Evolutionary conservation across 1,284 basidiomycete species (phyloP).

Genomic region (Naganishia sp.): DNA sequence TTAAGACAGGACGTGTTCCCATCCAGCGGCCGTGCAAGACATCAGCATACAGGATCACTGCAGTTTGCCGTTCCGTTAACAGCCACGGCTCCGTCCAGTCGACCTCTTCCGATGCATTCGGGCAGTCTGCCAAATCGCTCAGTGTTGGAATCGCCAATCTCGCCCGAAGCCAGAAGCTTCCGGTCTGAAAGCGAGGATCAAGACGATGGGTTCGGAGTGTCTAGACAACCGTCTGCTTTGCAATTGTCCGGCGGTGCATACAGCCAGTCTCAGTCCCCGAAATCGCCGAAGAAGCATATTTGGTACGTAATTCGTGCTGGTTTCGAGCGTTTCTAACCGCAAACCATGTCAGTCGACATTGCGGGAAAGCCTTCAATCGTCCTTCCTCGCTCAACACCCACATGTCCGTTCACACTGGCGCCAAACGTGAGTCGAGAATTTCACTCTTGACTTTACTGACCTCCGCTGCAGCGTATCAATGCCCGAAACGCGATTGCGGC

Average conservation of each 20-base stretch:
- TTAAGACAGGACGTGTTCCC: not conserved
- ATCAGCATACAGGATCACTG: conserved; percentile 18
- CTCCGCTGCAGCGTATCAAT: conserved; percentile 58
- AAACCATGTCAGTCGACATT: conserved; percentile 53
- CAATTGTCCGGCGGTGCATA: not conserved
- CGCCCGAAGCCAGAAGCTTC: conserved; percentile 4
- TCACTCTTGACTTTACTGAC: conserved; percentile 4
- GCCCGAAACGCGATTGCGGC: conserved; percentile 58
- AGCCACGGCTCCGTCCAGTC: not conserved
- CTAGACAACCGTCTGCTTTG: not conserved
- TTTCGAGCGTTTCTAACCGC: too few species aligned
- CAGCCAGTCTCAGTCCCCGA: conserved; percentile 3
- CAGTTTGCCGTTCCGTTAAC: not conserved
- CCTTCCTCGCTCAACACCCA: conserved; percentile 67
- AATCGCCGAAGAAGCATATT: conserved; percentile 25
- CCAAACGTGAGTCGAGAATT: conserved; percentile 58
- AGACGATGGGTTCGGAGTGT: conserved; percentile 2
- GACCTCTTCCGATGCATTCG: not conserved
- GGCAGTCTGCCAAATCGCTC: conserved; percentile 10
- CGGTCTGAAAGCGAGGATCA: conserved; percentile 5
- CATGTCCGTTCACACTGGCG: conserved; percentile 67
- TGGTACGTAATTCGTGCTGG: conserved; percentile 1
- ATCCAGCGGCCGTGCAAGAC: not conserved
- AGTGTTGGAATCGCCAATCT: not conserved
- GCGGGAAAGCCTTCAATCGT: conserved; percentile 63